Evolutionary conservation across 768 basidiomycete species (phyloP).

Genomic region (Trametes sanguinea): DNA sequence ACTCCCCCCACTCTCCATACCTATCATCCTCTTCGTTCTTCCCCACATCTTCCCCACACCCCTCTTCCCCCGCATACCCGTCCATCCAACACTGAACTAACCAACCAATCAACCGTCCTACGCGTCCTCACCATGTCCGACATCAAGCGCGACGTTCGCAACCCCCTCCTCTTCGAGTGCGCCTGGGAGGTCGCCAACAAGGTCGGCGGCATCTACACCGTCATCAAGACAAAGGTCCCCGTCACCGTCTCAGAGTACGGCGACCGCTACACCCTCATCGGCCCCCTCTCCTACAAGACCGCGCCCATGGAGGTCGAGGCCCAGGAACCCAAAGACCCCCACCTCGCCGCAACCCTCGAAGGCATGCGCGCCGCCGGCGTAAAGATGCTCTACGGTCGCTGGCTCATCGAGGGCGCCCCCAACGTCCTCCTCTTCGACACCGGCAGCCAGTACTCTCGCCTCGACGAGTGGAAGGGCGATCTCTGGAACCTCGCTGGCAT

Average conservation of each 20-base stretch:
- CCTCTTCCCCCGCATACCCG: background rate
- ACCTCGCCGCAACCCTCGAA: slow-evolving; percentile 74
- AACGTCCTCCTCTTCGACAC: slow-evolving; percentile 96
- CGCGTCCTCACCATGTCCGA: slow-evolving; percentile 32
- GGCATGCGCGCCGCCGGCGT: slow-evolving; percentile 88
- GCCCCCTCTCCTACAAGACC: slow-evolving; percentile 97
- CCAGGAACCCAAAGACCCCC: slow-evolving; percentile 82
- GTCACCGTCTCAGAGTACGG: slow-evolving; percentile 97
- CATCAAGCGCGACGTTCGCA: slow-evolving; percentile 68
- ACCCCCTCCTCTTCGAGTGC: slow-evolving; percentile 87
- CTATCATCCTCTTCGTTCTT: background rate
- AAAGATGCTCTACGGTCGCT: slow-evolving; percentile 93
- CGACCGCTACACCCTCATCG: slow-evolving; percentile 93
- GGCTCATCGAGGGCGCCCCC: slow-evolving; percentile 98
- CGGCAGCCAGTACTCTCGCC: slow-evolving; percentile 77
- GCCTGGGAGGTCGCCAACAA: slow-evolving; percentile 99
- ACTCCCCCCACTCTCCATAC: background rate
- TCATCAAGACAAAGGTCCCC: slow-evolving; percentile 99
- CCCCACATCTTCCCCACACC: slow-evolving; percentile 1
- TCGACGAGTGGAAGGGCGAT: slow-evolving; percentile 99
- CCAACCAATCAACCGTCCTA: background rate
- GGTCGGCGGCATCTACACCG: slow-evolving; percentile 98
- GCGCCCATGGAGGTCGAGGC: slow-evolving; percentile 99
- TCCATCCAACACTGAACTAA: background rate
- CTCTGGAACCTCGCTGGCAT: slow-evolving; percentile 99